Conservation (phyloP, 2,329 filamentous ascomycete species). For the Leptodontidium sp. region DNA sequence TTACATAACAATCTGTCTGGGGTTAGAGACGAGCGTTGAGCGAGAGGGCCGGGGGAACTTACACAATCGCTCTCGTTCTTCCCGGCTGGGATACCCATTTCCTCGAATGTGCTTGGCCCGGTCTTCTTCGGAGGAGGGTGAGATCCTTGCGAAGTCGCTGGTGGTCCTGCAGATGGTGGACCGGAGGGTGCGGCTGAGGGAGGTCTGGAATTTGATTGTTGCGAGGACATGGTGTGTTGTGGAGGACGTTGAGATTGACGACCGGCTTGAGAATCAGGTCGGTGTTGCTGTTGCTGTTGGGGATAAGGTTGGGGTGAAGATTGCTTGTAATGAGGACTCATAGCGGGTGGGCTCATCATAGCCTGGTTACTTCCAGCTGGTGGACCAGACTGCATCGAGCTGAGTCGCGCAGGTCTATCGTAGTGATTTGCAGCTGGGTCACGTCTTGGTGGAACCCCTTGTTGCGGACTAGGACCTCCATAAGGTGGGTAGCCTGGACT, state of each 20-base stretch:
- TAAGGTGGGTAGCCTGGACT: slow-evolving; percentile 28
- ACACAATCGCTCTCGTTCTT: slow-evolving; percentile 93
- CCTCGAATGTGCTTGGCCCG: slow-evolving; percentile 95
- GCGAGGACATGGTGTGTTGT: slow-evolving; percentile 37
- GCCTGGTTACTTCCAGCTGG: slow-evolving; percentile 11
- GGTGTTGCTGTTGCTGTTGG: slow-evolving; percentile 13
- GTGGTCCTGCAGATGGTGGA: slow-evolving; percentile 25
- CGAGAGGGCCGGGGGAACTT: slow-evolving; percentile 34
- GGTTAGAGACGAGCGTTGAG: slow-evolving; percentile 21
- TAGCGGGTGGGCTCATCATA: slow-evolving; percentile 31
- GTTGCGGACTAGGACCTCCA: slow-evolving; percentile 18
- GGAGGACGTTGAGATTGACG: slow-evolving; percentile 33
- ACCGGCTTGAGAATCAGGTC: slow-evolving; percentile 27
- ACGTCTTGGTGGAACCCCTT: slow-evolving; percentile 30
- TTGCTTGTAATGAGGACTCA: slow-evolving; percentile 23
- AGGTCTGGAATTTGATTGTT: slow-evolving; percentile 31
- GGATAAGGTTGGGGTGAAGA: not conserved
- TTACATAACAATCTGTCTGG: slow-evolving; percentile 45
- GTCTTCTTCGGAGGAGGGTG: slow-evolving; percentile 45
- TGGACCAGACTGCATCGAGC: slow-evolving; percentile 34
- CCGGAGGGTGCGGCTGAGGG: slow-evolving; percentile 23
- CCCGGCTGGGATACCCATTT: slow-evolving; percentile 91
- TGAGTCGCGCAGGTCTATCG: slow-evolving; percentile 37
- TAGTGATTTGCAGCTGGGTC: slow-evolving; percentile 33
- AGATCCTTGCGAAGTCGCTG: slow-evolving; percentile 28